Evolutionary conservation across 2,329 filamentous ascomycete genomes (phyloP), one percentile per base, ranked within the genome.

Genomic region (Talaromyces albobiverticillius): DNA sequence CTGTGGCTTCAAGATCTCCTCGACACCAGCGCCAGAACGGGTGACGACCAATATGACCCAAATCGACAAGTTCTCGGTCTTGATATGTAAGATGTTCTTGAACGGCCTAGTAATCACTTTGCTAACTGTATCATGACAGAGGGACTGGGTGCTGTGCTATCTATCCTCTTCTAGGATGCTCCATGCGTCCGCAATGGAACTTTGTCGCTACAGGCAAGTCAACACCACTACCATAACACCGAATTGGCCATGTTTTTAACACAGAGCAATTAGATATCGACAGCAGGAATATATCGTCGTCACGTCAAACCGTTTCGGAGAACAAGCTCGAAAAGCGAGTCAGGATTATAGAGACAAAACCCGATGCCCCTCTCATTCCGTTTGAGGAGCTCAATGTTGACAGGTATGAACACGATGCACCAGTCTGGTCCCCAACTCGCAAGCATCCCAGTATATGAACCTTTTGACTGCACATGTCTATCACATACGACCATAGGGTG

Each of bases 101-200:
- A n/a, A 11, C 25, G n/a, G n/a, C 23, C 18, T 54, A 46, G 18
- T 34, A 47, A 29, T 43, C 55, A 9, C 18, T 51, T 38, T 23
- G 50, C 20, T 38, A 31, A 26, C 46, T 18, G 11, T 38, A 4
- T 36, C n/a, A 18, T 61, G 66, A 45, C 64, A 84, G 82, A 58
- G 94, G 94, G 38, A 95, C 91, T 1, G 94, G 94, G 2, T 89
- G 93, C 14, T 95, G 90, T 61, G 87, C 87, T 62, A 95, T 99
- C 62, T 99, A 97, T 66, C 88, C 92, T 2, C 80, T 97, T 1
- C 79, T 99, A 1, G 90, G 86, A 18, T 89, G 88, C 61, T 71
- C 78, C 0, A 82, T 87, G 56, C 80, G 89, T 1, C 79, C 82
- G 1, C 71, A 68, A 3, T 97, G 92, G 92, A 79, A 73, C 2